These are phyloP conservation scores for Hyaloscypha hepaticicola DNA, from an alignment of 495 filamentous ascomycete genomes.

Conservation along the genomic window DNA sequence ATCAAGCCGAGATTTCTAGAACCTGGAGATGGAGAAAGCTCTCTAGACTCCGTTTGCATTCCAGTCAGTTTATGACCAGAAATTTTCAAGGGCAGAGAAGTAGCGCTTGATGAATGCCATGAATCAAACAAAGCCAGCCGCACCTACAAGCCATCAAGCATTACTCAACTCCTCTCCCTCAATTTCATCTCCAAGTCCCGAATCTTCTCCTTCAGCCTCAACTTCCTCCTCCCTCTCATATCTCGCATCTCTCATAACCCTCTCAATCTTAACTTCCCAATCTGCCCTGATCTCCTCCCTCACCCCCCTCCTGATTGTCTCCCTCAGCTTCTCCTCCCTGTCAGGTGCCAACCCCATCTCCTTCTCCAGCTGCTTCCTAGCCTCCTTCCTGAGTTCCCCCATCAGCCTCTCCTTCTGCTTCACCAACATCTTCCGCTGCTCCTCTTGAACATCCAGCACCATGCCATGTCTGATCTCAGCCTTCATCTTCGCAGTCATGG, in stretches of 20 bases:
- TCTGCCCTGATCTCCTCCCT: neutral
- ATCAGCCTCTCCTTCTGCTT: neutral
- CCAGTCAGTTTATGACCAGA: too few species aligned
- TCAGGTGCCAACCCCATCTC: neutral
- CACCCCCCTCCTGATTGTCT: neutral
- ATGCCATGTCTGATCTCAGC: neutral
- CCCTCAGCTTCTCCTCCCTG: neutral
- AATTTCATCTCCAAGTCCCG: constrained; percentile 10
- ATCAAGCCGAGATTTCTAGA: too few species aligned
- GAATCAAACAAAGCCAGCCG: neutral
- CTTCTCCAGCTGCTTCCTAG: neutral
- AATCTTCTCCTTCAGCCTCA: constrained; percentile 15
- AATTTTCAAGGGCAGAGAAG: too few species aligned
- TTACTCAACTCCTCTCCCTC: neutral
- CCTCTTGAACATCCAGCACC: neutral
- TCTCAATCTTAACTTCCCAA: neutral
- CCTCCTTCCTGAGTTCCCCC: neutral
- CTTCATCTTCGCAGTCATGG: neutral
- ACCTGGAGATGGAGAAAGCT: too few species aligned
- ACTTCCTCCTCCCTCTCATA: constrained; percentile 23
- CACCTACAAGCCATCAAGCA: neutral
- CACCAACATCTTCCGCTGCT: neutral
- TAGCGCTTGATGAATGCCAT: too few species aligned
- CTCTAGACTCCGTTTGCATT: too few species aligned
- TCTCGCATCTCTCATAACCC: neutral